Conservation (phyloP, 139 green algal genomes). For the Coccomyxa sp. region DNA sequence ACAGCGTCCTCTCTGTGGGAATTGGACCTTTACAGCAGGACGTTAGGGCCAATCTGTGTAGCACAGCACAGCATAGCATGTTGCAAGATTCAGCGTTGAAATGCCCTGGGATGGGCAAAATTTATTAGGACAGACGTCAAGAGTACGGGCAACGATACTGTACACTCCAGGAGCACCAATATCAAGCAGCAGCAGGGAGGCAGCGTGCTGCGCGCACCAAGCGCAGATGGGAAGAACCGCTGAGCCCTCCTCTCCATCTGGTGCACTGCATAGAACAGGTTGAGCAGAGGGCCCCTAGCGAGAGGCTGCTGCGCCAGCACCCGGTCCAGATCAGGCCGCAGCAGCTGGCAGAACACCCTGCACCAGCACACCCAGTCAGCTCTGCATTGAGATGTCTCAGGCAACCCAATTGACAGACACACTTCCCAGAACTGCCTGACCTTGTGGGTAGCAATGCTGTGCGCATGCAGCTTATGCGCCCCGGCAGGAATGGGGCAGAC, state of each 20-base stretch:
- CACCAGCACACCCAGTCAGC: not conserved
- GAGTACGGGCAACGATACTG: not conserved
- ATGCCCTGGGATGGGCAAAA: too few species aligned
- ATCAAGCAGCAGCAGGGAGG: not conserved
- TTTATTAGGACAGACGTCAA: too few species aligned
- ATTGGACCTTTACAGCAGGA: not conserved
- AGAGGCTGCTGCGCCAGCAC: constrained; percentile 7
- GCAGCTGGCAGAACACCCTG: constrained; percentile 18
- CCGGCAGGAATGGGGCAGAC: not conserved
- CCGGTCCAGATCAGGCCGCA: constrained; percentile 9
- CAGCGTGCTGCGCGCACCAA: constrained; percentile 4
- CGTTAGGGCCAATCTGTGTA: not conserved
- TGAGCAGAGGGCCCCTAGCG: not conserved
- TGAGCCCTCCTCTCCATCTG: constrained; percentile 9
- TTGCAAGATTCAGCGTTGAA: too few species aligned
- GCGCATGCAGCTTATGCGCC: not conserved
- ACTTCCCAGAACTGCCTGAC: not conserved
- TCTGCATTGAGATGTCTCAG: not conserved
- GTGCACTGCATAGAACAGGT: constrained; percentile 14
- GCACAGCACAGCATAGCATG: not conserved
- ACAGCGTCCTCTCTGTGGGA: not conserved
- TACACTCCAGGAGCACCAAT: not conserved
- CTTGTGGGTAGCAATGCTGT: not conserved
- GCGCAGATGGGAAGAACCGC: not conserved
- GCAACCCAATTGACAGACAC: not conserved